These are phyloP conservation scores for Leishmania tarentolae DNA, from an alignment of 208 protist genomes.

Conservation along the genomic window DNA sequence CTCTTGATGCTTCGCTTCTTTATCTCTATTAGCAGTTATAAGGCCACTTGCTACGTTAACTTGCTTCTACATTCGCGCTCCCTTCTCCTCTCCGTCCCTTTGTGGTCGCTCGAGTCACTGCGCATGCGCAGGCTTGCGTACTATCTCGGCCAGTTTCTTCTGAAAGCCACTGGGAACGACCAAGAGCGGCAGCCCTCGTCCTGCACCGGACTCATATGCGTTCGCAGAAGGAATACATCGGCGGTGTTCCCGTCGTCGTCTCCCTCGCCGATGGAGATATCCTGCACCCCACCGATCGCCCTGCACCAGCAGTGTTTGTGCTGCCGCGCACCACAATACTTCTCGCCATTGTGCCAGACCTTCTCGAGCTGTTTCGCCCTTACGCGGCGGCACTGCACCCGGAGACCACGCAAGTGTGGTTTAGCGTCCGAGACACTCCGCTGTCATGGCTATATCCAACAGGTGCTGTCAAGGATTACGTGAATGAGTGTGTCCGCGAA, in stretches of 20 bases:
- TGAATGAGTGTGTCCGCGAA: conserved; percentile 36
- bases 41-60: neutral
- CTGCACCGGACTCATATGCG: conserved; percentile 16
- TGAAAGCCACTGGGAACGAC: neutral
- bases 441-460: conserved; percentile 71
- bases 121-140: neutral
- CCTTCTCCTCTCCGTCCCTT: neutral
- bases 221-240: conserved; percentile 40
- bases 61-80: neutral
- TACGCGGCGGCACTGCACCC: conserved; percentile 45
- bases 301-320: conserved; percentile 53
- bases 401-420: conserved; percentile 58
- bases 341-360: conserved; percentile 54
- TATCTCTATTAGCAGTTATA: neutral
- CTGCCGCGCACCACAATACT: conserved; percentile 70
- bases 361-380: conserved; percentile 49
- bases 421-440: conserved; percentile 43
- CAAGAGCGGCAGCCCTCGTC: neutral
- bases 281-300: conserved; percentile 36
- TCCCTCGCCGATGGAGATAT: conserved; percentile 56
- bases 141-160: neutral
- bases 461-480: conserved; percentile 70
- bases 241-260: conserved; percentile 65
- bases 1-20: neutral
- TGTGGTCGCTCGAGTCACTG: neutral